These are phyloP conservation scores for Chlorencoelia australis DNA, from an alignment of 2,329 filamentous ascomycete species.

Conservation along the genomic window DNA sequence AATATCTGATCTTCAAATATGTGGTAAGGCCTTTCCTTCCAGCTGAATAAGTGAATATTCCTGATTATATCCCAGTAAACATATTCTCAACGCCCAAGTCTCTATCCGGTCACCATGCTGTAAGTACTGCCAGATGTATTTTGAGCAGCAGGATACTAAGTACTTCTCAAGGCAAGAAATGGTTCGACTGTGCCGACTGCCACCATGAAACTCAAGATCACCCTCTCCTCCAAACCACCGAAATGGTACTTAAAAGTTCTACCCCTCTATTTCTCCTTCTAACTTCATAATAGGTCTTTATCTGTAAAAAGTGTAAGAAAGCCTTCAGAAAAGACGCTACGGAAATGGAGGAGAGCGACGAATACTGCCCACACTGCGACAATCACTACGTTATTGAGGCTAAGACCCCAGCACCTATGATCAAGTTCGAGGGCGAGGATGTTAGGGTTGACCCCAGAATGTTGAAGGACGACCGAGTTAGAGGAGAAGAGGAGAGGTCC, in stretches of 20 bases:
- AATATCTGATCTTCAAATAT: too few relatives aligned
- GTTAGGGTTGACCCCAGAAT: slow-evolving; percentile 77
- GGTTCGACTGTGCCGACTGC: slow-evolving; percentile 98
- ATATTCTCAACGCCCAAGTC: slow-evolving; percentile 96
- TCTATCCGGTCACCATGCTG: slow-evolving; percentile 93
- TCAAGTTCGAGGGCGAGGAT: slow-evolving; percentile 89
- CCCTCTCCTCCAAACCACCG: slow-evolving; percentile 61
- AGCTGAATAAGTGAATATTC: slow-evolving; percentile 1
- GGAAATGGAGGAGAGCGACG: slow-evolving; percentile 93
- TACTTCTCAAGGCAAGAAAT: slow-evolving; percentile 62
- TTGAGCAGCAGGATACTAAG: slow-evolving; percentile 4
- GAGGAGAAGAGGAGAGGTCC: slow-evolving; percentile 43
- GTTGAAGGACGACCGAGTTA: slow-evolving; percentile 81
- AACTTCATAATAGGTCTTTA: slow-evolving; percentile 3
- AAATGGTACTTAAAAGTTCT: slow-evolving; percentile 52
- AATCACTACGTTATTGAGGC: slow-evolving; percentile 97
- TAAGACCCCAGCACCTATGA: slow-evolving; percentile 66
- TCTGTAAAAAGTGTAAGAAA: slow-evolving; percentile 97
- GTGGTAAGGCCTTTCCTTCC: slow-evolving; percentile 19
- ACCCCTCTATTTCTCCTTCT: slow-evolving; percentile 1
- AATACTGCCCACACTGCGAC: slow-evolving; percentile 98
- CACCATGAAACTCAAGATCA: slow-evolving; percentile 76
- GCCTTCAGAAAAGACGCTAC: slow-evolving; percentile 89
- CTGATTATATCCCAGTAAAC: slow-evolving; percentile 56
- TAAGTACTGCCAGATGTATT: slow-evolving; percentile 37